These are phyloP conservation scores for Friedmanniomyces simplex DNA, from an alignment of 495 filamentous ascomycete genomes.

Conservation along the genomic window DNA sequence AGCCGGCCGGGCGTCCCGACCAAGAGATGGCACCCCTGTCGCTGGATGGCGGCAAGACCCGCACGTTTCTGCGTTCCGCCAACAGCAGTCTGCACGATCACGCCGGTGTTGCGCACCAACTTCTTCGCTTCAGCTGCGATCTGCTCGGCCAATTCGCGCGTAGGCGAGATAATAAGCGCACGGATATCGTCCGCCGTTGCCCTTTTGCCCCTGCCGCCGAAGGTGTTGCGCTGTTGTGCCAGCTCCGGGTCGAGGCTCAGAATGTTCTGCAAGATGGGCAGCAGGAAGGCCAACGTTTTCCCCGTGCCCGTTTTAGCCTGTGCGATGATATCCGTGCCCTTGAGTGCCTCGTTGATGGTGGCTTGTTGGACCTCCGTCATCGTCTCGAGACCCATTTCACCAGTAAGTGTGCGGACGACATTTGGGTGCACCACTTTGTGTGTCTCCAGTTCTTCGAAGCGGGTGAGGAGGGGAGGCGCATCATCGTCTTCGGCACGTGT, in stretches of 20 bases:
- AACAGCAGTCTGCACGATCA: slow-evolving; percentile 77
- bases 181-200: slow-evolving; percentile 59
- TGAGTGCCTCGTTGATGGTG: slow-evolving; percentile 68
- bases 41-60: slow-evolving; percentile 52
- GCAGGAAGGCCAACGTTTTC: slow-evolving; percentile 37
- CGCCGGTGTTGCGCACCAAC: slow-evolving; percentile 52
- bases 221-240: slow-evolving; percentile 19
- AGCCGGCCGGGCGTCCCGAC: slow-evolving; percentile 87
- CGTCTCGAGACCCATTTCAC: slow-evolving; percentile 61
- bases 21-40: slow-evolving; percentile 75
- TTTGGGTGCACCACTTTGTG: slow-evolving; percentile 51
- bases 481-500: not conserved
- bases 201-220: slow-evolving; percentile 20
- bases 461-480: slow-evolving; percentile 37
- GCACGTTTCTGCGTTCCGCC: slow-evolving; percentile 68
- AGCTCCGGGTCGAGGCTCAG: slow-evolving; percentile 50
- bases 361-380: slow-evolving; percentile 91
- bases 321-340: slow-evolving; percentile 60
- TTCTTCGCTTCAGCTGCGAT: slow-evolving; percentile 75
- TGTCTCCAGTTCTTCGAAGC: slow-evolving; percentile 58
- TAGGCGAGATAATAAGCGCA: slow-evolving; percentile 86
- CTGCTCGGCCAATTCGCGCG: slow-evolving; percentile 89
- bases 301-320: slow-evolving; percentile 40
- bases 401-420: slow-evolving; percentile 58
- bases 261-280: slow-evolving; percentile 42